Conservation (phyloP, 2,329 filamentous ascomycete genomes). For the Colletotrichum siamense region DNA sequence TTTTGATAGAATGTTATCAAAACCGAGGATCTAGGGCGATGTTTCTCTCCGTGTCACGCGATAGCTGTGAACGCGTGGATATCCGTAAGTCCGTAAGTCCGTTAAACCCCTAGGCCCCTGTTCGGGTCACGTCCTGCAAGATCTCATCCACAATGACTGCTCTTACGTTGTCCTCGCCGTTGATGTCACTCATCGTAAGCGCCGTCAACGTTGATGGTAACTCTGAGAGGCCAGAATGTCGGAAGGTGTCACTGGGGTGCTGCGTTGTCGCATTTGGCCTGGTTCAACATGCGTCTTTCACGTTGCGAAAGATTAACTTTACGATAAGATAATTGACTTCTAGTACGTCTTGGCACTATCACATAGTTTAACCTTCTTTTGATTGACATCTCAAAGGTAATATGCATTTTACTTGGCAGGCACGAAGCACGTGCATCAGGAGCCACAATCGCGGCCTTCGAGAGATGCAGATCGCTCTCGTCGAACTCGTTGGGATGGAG, state of each 20-base stretch:
- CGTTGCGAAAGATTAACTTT: neutral
- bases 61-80: neutral
- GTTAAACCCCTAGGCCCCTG: neutral
- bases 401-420: neutral
- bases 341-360: neutral
- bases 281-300: neutral
- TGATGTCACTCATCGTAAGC: neutral
- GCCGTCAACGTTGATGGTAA: neutral
- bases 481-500: neutral
- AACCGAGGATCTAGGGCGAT: neutral
- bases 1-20: neutral
- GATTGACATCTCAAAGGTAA: neutral
- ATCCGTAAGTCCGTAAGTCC: neutral
- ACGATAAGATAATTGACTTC: neutral
- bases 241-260: neutral
- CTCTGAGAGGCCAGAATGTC: neutral
- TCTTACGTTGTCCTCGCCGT: neutral
- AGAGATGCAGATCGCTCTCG: neutral
- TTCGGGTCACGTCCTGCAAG: neutral
- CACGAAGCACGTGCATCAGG: neutral
- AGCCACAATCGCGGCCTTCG: neutral
- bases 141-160: neutral
- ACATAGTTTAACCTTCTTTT: neutral
- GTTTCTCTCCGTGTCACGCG: neutral
- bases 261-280: neutral